These are phyloP conservation scores for Escovopsis weberi DNA, from an alignment of 2,329 filamentous ascomycete genomes.

Conservation along the genomic window DNA sequence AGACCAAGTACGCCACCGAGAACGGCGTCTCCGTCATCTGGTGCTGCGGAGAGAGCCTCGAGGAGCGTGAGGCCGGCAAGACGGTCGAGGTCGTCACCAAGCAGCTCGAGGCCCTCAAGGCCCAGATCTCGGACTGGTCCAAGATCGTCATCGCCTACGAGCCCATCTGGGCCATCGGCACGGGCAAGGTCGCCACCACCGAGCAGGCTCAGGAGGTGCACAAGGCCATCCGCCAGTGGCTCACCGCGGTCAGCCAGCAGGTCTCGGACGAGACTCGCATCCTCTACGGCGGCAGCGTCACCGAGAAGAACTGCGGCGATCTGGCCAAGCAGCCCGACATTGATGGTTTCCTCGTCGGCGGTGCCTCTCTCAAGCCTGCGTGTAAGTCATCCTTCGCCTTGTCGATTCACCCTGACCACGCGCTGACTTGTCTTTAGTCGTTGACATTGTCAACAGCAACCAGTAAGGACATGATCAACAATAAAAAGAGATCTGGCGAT, in stretches of 20 bases:
- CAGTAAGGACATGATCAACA: constrained; percentile 20
- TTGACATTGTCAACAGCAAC: constrained; percentile 44
- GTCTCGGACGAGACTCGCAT: constrained; percentile 80
- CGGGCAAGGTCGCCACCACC: constrained; percentile 80
- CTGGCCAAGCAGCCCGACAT: constrained; percentile 87
- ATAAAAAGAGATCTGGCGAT: too few species aligned
- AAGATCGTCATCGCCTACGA: constrained; percentile 97
- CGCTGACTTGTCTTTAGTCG: constrained; percentile 22
- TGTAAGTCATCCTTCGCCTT: constrained; percentile 40
- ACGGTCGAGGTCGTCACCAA: constrained; percentile 74
- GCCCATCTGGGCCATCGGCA: constrained; percentile 94
- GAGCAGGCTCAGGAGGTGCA: constrained; percentile 91
- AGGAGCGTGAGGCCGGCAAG: constrained; percentile 75
- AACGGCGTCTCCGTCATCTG: constrained; percentile 83
- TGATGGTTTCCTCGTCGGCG: constrained; percentile 94
- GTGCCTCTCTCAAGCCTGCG: constrained; percentile 91
- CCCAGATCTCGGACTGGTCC: constrained; percentile 69
- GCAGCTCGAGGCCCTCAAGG: constrained; percentile 66
- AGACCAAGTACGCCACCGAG: constrained; percentile 87
- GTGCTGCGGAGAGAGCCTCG: constrained; percentile 91
- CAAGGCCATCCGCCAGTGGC: constrained; percentile 80
- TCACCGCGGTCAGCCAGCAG: constrained; percentile 55
- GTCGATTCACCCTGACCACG: background rate
- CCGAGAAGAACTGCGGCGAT: constrained; percentile 94
- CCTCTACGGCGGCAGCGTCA: constrained; percentile 93